phyloP scores from a whole-genome alignment of 1,284 basidiomycete species.

The Tremellales sp. region DNA sequence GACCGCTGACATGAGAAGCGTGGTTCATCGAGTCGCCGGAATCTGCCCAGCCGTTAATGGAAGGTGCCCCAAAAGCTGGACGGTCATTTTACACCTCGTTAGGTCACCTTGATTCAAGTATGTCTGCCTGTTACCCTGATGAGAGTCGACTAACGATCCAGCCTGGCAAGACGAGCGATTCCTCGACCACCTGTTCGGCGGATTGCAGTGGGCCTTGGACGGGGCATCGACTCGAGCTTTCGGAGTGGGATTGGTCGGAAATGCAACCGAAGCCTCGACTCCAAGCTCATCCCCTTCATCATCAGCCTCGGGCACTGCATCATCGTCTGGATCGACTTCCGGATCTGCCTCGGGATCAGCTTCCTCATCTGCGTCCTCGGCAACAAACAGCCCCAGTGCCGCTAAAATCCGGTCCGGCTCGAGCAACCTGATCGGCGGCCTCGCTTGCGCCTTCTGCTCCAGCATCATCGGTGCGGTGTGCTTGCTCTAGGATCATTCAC shows the following conservation, averaged over 20 bases:
- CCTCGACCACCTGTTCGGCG: constrained; percentile 65
- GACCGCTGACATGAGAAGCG: constrained; percentile 45
- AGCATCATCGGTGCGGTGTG: no score
- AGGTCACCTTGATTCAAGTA: constrained; percentile 65
- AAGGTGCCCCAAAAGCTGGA: constrained; percentile 54
- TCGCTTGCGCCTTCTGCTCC: no score
- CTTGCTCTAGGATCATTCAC: no score
- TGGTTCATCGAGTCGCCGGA: constrained; percentile 72
- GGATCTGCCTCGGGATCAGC: background rate
- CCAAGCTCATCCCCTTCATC: constrained; percentile 11
- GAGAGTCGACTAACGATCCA: constrained; percentile 6
- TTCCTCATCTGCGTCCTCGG: no score
- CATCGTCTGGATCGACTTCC: background rate
- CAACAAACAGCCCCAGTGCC: no score
- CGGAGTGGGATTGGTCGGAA: constrained; percentile 41
- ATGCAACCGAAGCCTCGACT: constrained; percentile 10
- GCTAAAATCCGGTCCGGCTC: no score
- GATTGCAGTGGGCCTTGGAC: constrained; percentile 65
- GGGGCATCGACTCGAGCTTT: constrained; percentile 49
- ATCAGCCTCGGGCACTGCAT: background rate
- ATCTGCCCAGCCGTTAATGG: constrained; percentile 50
- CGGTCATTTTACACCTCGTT: constrained; percentile 76
- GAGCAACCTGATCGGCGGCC: no score
- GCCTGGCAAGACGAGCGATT: constrained; percentile 58
- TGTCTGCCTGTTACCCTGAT: constrained; percentile 23